A percentile compares a stretch with the other conserved stretches of the same genome.
Conservation (phyloP, 108 stramenopile genomes). For the Stephanodiscus triporus region DNA sequence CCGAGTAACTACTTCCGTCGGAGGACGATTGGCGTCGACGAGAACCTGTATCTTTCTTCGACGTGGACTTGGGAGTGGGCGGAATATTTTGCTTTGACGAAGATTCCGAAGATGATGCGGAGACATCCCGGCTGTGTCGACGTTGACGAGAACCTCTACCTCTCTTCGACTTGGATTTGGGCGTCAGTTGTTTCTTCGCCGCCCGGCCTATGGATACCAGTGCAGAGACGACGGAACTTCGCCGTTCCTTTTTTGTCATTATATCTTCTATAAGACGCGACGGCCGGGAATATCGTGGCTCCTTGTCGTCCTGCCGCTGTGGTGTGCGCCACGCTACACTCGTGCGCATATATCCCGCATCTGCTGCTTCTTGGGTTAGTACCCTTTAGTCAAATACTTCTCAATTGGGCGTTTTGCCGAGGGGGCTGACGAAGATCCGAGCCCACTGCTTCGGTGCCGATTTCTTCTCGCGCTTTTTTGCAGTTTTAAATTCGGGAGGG, state of each 20-base stretch:
- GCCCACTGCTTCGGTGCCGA: no score
- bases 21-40: background rate
- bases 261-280: background rate
- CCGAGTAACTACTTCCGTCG: background rate
- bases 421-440: no score
- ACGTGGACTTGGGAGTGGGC: background rate
- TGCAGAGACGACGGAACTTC: background rate
- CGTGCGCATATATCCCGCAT: no score
- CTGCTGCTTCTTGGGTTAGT: no score
- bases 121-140: background rate
- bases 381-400: no score
- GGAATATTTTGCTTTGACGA: background rate
- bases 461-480: no score
- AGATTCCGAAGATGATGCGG: background rate
- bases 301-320: no score
- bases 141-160: background rate
- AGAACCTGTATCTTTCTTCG: background rate
- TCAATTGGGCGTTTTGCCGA: no score
- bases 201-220: conserved; percentile 4
- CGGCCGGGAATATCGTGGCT: background rate
- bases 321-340: background rate
- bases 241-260: background rate
- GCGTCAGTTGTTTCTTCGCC: background rate
- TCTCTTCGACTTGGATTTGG: background rate
- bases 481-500: no score